Conservation (phyloP, 2,329 filamentous ascomycete genomes). For the Colletotrichum tanaceti region DNA sequence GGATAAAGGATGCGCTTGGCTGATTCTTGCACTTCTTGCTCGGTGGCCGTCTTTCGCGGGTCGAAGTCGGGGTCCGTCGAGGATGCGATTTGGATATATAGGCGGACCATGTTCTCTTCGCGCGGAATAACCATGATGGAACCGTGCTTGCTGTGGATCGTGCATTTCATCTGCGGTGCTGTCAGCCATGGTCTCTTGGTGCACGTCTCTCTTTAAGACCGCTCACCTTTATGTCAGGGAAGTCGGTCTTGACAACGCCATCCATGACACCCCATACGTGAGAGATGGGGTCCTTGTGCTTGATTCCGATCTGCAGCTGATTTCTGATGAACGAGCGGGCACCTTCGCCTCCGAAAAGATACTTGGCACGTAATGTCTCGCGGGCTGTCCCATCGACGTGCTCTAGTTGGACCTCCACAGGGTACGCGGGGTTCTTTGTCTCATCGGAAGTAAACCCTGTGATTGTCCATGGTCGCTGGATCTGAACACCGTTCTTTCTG, state of each 20-base stretch:
- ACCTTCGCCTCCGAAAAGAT: slow-evolving; percentile 78
- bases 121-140: slow-evolving; percentile 84
- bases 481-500: slow-evolving; percentile 67
- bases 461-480: slow-evolving; percentile 76
- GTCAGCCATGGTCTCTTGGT: not conserved
- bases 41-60: slow-evolving; percentile 71
- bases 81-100: slow-evolving; percentile 76
- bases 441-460: slow-evolving; percentile 70
- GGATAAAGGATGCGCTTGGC: slow-evolving; percentile 75
- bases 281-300: slow-evolving; percentile 75
- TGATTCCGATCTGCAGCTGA: slow-evolving; percentile 76
- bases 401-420: slow-evolving; percentile 81
- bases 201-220: not conserved
- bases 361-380: slow-evolving; percentile 76
- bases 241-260: slow-evolving; percentile 77
- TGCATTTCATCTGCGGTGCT: slow-evolving; percentile 72
- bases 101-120: slow-evolving; percentile 71
- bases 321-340: slow-evolving; percentile 74
- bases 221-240: slow-evolving; percentile 78
- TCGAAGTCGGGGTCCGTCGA: slow-evolving; percentile 71
- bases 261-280: slow-evolving; percentile 84
- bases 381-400: slow-evolving; percentile 78
- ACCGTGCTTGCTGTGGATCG: slow-evolving; percentile 78
- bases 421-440: slow-evolving; percentile 71
- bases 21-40: slow-evolving; percentile 71